Percentiles rank a stretch among this genome's conserved stretches.
phyloP scores from a whole-genome alignment of 495 filamentous ascomycete species.

The Parathielavia appendiculata region DNA sequence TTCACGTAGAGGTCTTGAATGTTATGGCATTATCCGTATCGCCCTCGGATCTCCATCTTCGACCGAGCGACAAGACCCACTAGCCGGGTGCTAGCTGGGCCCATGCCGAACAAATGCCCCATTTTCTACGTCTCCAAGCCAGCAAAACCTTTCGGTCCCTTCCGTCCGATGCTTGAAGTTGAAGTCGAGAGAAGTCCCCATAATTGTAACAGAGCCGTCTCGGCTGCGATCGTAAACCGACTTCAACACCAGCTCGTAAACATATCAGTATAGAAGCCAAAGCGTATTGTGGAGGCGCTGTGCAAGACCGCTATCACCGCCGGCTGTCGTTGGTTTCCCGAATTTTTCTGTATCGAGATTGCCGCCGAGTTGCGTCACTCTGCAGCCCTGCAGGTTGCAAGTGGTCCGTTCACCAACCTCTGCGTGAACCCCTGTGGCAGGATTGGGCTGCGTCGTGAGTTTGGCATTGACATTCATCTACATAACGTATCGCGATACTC shows the following conservation, averaged over 20 bases:
- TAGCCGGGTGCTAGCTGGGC: slow-evolving; percentile 14
- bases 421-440: neutral
- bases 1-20: no score
- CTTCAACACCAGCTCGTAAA: neutral
- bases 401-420: neutral
- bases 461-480: no score
- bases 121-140: slow-evolving; percentile 33
- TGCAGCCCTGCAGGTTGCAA: slow-evolving; percentile 15
- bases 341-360: neutral
- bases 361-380: slow-evolving; percentile 13
- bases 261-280: neutral
- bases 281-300: no score
- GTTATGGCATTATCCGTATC: slow-evolving; percentile 17
- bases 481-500: no score
- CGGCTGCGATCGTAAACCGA: slow-evolving; percentile 8
- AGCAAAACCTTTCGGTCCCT: slow-evolving; percentile 28
- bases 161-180: slow-evolving; percentile 11
- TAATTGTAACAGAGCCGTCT: neutral
- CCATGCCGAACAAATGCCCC: slow-evolving; percentile 20
- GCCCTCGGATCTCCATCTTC: slow-evolving; percentile 35
- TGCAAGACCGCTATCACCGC: neutral
- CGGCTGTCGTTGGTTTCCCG: neutral
- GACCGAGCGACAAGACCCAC: slow-evolving; percentile 25
- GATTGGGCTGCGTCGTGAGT: no score
- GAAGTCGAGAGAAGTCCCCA: neutral